These are phyloP conservation scores for Abelmoschus esculentus DNA, from an alignment of 345 rosid species.

Conservation along the genomic window DNA sequence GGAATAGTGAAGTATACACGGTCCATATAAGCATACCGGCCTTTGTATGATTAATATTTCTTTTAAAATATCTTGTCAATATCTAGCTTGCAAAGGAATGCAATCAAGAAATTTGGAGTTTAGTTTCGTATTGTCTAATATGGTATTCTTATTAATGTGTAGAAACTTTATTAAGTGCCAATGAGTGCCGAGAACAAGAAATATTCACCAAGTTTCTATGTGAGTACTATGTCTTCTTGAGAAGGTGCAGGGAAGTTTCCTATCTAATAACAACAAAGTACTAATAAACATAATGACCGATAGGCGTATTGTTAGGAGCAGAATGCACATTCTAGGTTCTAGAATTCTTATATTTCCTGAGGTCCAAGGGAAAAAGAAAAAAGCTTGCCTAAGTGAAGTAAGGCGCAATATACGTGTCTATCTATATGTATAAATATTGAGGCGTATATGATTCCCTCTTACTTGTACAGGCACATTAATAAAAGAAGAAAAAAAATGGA, in stretches of 20 bases:
- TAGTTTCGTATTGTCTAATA: not conserved
- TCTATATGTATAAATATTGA: not conserved
- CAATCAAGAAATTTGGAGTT: slow-evolving; percentile 2
- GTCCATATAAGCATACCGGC: not conserved
- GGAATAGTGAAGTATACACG: too few relatives aligned
- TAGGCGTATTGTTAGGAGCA: not conserved
- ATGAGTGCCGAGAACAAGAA: not conserved
- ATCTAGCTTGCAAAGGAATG: not conserved
- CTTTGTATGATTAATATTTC: slow-evolving; percentile 3
- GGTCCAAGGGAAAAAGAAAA: not conserved
- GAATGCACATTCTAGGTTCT: not conserved
- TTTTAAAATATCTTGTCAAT: slow-evolving; percentile 8
- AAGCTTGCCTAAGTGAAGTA: not conserved
- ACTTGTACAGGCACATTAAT: not conserved
- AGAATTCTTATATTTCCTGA: not conserved
- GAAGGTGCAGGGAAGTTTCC: slow-evolving; percentile 16
- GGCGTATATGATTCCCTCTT: not conserved
- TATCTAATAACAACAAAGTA: not conserved
- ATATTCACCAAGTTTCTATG: not conserved
- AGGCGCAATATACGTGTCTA: not conserved
- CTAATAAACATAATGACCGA: not conserved
- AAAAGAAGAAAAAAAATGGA: not conserved
- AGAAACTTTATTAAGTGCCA: slow-evolving; percentile 11
- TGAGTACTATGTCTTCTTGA: not conserved
- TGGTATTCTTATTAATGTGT: not conserved